Base-by-base conservation (phyloP, 2,329 filamentous ascomycete species). In the Aspergillus fumigatus region DNA sequence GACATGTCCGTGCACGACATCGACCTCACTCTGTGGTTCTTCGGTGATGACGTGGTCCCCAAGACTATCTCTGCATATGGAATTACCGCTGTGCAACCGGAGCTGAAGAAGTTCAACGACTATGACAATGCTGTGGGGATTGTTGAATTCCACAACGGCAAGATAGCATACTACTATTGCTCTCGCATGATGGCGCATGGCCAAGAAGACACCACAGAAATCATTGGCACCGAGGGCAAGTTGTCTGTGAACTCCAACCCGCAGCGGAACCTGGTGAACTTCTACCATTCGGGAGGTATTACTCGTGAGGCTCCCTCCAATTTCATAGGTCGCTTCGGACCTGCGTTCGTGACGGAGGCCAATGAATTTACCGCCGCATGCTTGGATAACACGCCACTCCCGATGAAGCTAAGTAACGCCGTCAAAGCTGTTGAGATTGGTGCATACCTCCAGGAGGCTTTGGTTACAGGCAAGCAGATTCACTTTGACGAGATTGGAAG, bases 1-100 rank as follows among this genome's bases (percentile, higher is more conserved):
- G 87, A 89, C 75, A 87, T 84, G 74, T 84, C 82, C 52, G 84
- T 89, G 65, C 87, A 89, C 75, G 87, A 89, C 64, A 88, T 89
- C 62, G 84, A 87, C 59, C 78, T 88, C 1, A 77, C 83, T 0
- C 74, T 87, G 2, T 87, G 84, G 84, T 87, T 83, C 75, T 85
- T 86, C 65, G 82, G 82, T 10, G 72, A 80, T 48, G 77, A 82
- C 47, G 76, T 74, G 41, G 69, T 76, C 9, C 77, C 85, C 59
- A 86, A 86, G 71, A 80, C 75, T 49, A 80, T 84, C 9, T 76
- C 77, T 0, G 82, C 83, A 0, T 71, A 81, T 1, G 84, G 84
- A 7, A 82, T 85, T 61, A 84, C 80, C 2, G 83, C 84, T 2
- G 80, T 86, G 1, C 79, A 84, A 62, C 82, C 83, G 0, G 84